Base-by-base conservation (phyloP, 2,329 filamentous ascomycete genomes). In the Fusarium concolor region DNA sequence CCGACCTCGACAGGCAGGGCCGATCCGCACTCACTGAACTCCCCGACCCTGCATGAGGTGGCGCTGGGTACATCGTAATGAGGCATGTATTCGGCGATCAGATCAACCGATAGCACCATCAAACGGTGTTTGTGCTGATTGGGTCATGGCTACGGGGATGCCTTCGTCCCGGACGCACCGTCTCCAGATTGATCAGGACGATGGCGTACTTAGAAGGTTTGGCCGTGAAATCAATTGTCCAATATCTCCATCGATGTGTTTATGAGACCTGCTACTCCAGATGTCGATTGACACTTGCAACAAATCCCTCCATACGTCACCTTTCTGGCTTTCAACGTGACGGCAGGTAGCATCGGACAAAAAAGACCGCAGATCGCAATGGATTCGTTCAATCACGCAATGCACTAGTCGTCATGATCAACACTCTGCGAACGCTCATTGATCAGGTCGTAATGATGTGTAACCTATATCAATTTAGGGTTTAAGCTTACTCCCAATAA, bases 401-500 rank as follows among this genome's bases (percentile, higher is more conserved):
- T 68, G 6, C 15, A 15, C 38, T 11, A 44, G 24, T 12, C 43
- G 43, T 44, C 42, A 59, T 24, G n/a, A 26, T n/a, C 37, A 22
- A 17, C n/a, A 28, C n/a, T 7, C 47, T 42, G 46, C 18, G 37
- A 26, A 26, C 26, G 35, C 35, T 18, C 4, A 43, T 57, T 51
- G 42, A 22, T 24, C 44, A 24, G 28, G 18, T 11, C 15, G 9
- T 11, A 33, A 29, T 45, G 46, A 22, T 45, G 53, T 31, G 22
- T 7, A 31, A 17, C 18, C 22, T 44, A 5, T 59, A 29, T 31
- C 10, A 39, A 18, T 52, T 50, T 38, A n/a, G 29, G 38, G 45
- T 64, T 64, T 64, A 64, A 64, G 61, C 61, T 64, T 64, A 64
- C 61, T 41, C 43, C 4, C n/a, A 26, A 26, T 63, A 64, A 64